Base-by-base conservation (phyloP, 2,329 filamentous ascomycete genomes). In the Shiraia bambusicola region DNA sequence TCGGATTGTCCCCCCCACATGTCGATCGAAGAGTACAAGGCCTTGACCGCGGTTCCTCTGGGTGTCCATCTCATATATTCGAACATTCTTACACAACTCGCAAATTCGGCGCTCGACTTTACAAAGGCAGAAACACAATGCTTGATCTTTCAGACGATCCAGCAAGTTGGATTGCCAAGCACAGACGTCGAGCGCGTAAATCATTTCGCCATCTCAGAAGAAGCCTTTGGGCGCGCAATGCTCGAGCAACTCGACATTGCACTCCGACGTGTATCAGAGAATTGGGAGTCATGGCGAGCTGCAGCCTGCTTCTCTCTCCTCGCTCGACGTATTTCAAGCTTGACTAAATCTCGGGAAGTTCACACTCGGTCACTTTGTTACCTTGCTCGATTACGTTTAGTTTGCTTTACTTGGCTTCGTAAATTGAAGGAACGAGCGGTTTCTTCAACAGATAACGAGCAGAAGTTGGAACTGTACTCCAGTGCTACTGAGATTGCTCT, bases 71-170 rank as follows among this genome's bases (percentile, higher is more conserved):
- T 82, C 9, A 77, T 80, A 36, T 84, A 80, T 76, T 53, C 69
- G 7, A 84, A 82, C 38, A 74, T 85, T 3, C 55, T 81, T 0
- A 53, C 69, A 1, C 75, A 83, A 50, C 58, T 85, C 3, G 59
- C 64, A 0, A 63, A 67, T 53, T 63, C 76, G 0, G 66, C 66
- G 1, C 37, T 85, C 0, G 74, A 80, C 30, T 75, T 81, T 26
- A 76, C 73, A 9, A 75, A 76, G 28, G 43, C 65, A 0, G 76
- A 80, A 29, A 76, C 77, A 0, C 63, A 63, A 6, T 48, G 74
- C 2, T 53, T 82, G 0, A 37, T 83, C 0, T 52, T 72, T 2
- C 81, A 85, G 46, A 66, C 71, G 0, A 66, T 72, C 9, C 69
- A 72, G 46, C 75, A 82, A 58, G 69, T 69, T 2, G 76, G 81